Conservation (phyloP, 1,284 basidiomycete genomes). For the Meira nashicola region DNA sequence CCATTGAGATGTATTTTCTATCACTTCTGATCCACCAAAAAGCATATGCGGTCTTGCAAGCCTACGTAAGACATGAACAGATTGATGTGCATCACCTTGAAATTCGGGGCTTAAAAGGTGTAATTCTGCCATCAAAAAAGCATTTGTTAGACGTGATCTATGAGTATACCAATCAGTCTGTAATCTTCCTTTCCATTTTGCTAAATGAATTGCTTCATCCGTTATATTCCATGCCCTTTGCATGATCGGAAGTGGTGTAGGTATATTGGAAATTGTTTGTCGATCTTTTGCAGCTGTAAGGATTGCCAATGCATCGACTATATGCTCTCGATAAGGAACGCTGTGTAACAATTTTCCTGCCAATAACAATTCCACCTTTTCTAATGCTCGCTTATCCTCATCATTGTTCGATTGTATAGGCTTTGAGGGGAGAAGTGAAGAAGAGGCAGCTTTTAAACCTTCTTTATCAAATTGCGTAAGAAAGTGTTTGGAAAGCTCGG, state of each 20-base stretch:
- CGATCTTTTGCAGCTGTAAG: too few species aligned
- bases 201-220: conserved; percentile 4
- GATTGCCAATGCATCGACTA: too few species aligned
- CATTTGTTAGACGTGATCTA: not conserved
- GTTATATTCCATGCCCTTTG: not conserved
- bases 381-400: too few species aligned
- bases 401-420: too few species aligned
- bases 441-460: too few species aligned
- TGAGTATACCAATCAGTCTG: conserved; percentile 6
- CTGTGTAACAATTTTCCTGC: too few species aligned
- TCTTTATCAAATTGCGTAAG: too few species aligned
- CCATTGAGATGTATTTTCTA: not conserved
- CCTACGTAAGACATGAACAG: not conserved
- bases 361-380: too few species aligned
- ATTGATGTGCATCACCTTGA: not conserved
- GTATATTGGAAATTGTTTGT: not conserved
- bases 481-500: too few species aligned
- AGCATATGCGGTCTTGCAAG: too few species aligned
- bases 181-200: conserved; percentile 1
- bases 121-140: conserved; percentile 7
- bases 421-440: too few species aligned
- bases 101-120: conserved; percentile 3
- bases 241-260: not conserved
- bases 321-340: too few species aligned
- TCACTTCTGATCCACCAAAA: not conserved